phyloP scores from a whole-genome alignment of 495 filamentous ascomycete genomes.

The Hypoxylon crocopeplum region DNA sequence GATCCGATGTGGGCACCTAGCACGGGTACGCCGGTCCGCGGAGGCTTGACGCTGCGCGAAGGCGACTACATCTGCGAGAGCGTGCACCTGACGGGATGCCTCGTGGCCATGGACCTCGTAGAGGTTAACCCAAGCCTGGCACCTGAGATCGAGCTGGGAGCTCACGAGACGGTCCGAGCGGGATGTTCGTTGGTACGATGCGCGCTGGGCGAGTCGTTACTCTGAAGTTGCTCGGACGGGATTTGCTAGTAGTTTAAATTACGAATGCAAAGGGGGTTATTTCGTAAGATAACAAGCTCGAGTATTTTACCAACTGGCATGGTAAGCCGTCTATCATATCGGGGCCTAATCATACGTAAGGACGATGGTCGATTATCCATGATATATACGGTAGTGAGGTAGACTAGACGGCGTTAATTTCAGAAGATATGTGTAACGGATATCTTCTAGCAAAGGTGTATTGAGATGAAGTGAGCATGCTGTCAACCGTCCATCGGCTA shows the following conservation, averaged over 20 bases:
- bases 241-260: background rate
- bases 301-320: no score
- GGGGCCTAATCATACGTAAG: no score
- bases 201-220: conserved; percentile 86
- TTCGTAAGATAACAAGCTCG: no score
- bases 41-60: conserved; percentile 93
- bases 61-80: conserved; percentile 98
- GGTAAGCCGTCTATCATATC: no score
- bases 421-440: no score
- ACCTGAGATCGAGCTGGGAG: conserved; percentile 65
- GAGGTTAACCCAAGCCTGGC: conserved; percentile 95
- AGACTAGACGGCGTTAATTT: background rate
- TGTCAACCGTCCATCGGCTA: no score
- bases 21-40: conserved; percentile 93
- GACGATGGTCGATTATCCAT: no score
- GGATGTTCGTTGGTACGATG: conserved; percentile 92
- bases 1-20: conserved; percentile 96
- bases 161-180: conserved; percentile 85
- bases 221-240: conserved; percentile 54
- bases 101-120: conserved; percentile 91
- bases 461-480: no score
- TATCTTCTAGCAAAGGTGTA: no score
- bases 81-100: conserved; percentile 89
- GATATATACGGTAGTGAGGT: no score
- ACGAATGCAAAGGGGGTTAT: background rate